phyloP scores from a whole-genome alignment of 2,329 filamentous ascomycete species.

The Verticillium nubilum region DNA sequence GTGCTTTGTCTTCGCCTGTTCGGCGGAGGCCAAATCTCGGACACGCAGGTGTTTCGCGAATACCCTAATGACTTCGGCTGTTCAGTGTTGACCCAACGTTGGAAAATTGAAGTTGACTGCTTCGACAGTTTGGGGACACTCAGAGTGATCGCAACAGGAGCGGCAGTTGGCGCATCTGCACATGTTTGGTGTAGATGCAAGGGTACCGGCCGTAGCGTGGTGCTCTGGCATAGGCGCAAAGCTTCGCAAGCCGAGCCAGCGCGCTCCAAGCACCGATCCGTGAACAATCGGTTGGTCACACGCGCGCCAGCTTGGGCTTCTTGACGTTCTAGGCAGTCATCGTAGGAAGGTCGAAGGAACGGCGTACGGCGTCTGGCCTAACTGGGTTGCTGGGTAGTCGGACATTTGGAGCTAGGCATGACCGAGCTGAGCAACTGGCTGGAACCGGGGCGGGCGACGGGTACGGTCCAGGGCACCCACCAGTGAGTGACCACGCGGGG shows the following conservation, averaged over 20 bases:
- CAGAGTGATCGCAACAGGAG: neutral
- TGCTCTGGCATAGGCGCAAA: neutral
- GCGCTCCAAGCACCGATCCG: neutral
- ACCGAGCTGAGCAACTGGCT: neutral
- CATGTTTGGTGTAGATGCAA: neutral
- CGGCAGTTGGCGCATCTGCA: neutral
- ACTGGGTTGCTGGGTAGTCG: neutral
- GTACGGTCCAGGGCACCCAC: neutral
- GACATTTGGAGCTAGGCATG: neutral
- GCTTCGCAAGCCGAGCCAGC: neutral
- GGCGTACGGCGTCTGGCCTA: neutral
- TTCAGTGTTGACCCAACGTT: neutral
- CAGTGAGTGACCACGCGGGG: neutral
- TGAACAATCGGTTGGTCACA: neutral
- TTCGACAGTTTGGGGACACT: neutral
- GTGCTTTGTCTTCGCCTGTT: conserved; percentile 2
- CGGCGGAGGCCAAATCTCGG: neutral
- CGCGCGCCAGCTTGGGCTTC: neutral
- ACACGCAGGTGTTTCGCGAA: neutral
- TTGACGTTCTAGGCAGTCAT: neutral
- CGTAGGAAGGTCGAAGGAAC: too few species aligned
- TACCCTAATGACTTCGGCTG: neutral
- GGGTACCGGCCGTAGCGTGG: neutral
- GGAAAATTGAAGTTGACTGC: neutral
- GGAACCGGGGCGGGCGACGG: neutral